Evolutionary conservation across 768 basidiomycete species (phyloP).

Genomic region (Termitomyces heimii): DNA sequence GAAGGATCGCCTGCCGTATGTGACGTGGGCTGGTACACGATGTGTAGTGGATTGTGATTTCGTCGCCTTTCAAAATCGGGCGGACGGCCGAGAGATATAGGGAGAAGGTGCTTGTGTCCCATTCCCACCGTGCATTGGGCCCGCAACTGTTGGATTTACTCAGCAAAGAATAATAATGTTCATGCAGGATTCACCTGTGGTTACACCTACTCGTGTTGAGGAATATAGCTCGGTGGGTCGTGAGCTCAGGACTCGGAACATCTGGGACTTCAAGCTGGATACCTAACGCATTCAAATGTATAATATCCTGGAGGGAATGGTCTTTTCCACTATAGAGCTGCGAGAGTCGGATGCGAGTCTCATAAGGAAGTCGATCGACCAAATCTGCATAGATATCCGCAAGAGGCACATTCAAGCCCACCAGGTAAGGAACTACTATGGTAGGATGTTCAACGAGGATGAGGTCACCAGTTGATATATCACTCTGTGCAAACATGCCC

Average conservation of each 20-base stretch:
- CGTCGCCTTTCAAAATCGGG: constrained; percentile 25
- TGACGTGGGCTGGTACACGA: constrained; percentile 16
- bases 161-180: neutral
- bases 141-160: constrained; percentile 29
- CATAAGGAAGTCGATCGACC: constrained; percentile 20
- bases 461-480: constrained; percentile 25
- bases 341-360: constrained; percentile 18
- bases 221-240: constrained; percentile 29
- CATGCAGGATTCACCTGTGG: constrained; percentile 27
- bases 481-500: constrained; percentile 30
- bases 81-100: constrained; percentile 28
- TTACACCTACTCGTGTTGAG: constrained; percentile 30
- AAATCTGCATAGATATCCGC: constrained; percentile 26
- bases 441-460: constrained; percentile 35
- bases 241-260: constrained; percentile 16
- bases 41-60: constrained; percentile 33
- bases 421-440: constrained; percentile 31
- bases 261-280: constrained; percentile 24
- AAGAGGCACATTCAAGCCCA: constrained; percentile 19
- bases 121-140: constrained; percentile 33
- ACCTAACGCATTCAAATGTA: constrained; percentile 25
- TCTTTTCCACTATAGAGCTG: constrained; percentile 5
- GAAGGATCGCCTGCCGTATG: constrained; percentile 17
- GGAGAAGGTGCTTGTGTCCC: constrained; percentile 26
- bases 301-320: constrained; percentile 19